phyloP scores from a whole-genome alignment of 345 rosid species.

The Eucalyptus camaldulensis region DNA sequence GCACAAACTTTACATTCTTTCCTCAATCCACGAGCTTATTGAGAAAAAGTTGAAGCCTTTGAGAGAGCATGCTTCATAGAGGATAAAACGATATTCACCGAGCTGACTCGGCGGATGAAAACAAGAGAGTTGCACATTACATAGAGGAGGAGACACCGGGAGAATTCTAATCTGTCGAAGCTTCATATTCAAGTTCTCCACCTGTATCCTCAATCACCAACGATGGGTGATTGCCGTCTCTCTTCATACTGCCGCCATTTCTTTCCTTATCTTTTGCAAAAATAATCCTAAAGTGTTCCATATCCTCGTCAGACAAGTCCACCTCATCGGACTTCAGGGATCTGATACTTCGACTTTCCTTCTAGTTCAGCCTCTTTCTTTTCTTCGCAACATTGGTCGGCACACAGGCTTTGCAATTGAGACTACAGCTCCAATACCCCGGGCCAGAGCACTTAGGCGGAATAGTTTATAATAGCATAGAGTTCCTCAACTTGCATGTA shows the following conservation, averaged over 20 bases:
- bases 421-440: not conserved
- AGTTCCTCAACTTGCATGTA: not conserved
- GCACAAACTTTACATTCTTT: not conserved
- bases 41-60: not conserved
- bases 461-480: not conserved
- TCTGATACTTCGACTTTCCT: not conserved
- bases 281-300: not conserved
- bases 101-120: not conserved
- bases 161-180: not conserved
- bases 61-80: not conserved
- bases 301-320: not conserved
- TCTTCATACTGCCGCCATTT: not conserved
- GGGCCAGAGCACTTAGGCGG: not conserved
- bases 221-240: not conserved
- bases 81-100: not conserved
- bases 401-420: not conserved
- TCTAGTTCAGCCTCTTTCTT: not conserved
- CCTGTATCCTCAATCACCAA: not conserved
- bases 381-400: not conserved
- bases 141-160: not conserved
- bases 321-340: not conserved
- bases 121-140: not conserved
- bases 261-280: not conserved
- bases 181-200: not conserved
- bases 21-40: not conserved